Percentiles rank a stretch among this genome's conserved stretches.
Conservation (phyloP, 306 rosid genomes). For the Mucuna pruriens region DNA sequence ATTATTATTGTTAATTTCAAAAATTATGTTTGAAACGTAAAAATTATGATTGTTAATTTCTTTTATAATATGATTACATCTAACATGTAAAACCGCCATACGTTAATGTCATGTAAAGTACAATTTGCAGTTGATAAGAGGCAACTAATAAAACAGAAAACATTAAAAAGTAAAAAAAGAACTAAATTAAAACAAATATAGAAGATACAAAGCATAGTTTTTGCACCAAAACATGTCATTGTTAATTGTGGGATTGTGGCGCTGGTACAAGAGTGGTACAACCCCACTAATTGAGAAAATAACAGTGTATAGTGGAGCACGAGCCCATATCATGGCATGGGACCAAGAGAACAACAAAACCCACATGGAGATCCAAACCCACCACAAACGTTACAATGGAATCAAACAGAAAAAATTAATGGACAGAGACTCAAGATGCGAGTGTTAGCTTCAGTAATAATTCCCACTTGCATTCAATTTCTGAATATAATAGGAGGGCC, state of each 20-base stretch:
- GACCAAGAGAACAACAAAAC: constrained; percentile 37
- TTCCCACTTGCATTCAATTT: constrained; percentile 43
- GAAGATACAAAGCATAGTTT: background rate
- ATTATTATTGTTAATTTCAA: too few species aligned
- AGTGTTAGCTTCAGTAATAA: constrained; percentile 52
- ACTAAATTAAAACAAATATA: background rate
- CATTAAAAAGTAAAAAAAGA: background rate
- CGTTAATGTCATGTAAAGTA: too few species aligned
- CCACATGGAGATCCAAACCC: constrained; percentile 40
- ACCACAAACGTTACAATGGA: constrained; percentile 40
- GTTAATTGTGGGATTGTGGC: background rate
- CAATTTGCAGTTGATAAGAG: too few species aligned
- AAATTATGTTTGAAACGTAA: too few species aligned
- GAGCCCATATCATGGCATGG: constrained; percentile 36
- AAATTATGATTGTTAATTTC: too few species aligned
- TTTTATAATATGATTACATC: too few species aligned
- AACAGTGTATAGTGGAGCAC: constrained; percentile 33
- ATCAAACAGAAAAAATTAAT: constrained; percentile 39
- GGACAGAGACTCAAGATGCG: constrained; percentile 46
- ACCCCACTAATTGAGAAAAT: constrained; percentile 45
- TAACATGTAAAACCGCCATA: too few species aligned
- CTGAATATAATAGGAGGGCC: constrained; percentile 31
- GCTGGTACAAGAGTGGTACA: constrained; percentile 39
- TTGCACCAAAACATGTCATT: background rate
- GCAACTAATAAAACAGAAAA: too few species aligned